Evolutionary conservation across 768 basidiomycete species (phyloP), one percentile per base, ranked within the genome.

Genomic region (Daedaleopsis sinensis): DNA sequence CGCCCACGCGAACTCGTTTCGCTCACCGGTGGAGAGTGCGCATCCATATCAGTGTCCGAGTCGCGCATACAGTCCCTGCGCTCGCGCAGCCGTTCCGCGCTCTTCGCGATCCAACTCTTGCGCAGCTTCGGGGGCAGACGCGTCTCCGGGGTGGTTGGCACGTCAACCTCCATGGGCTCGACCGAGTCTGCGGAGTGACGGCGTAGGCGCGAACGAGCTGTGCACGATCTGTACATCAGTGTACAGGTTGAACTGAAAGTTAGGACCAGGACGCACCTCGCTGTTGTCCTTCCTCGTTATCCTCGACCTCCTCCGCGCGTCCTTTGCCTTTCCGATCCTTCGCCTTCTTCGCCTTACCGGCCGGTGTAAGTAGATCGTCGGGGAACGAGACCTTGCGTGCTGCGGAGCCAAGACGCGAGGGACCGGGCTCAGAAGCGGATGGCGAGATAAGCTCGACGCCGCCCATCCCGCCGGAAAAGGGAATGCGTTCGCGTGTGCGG

Each of bases 51-150:
- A 7, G 38, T 53, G 51, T 47, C 39, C 35, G 35, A n/a, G 4
- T 50, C 49, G 12, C 69, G 71, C 27, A 32, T 32, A 51, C 65
- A 64, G 65, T 19, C 54, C n/a, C 15, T 32, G 23, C 70, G 66
- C 56, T 74, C 68, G 19, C 65, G 65, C 19, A 70, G 21, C 27
- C 61, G 59, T 24, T 71, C 69, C 1, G 62, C 46, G 23, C 56
- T 69, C 47, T 66, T 55, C 19, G 69, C 72, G 23, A 73, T 67
- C 79, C 78, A 77, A 3, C 63, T 63, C 63, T 86, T 89, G 42
- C 88, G 77, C 82, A 89, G 82, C 72, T 85, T 85, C 4, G 87
- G 87, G 6, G 87, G 88, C 65, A 89, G 77, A 52, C 72, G 73
- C 12, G 79, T 78, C 13, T 67, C 61, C 12, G 32, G 57, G 12